Evolutionary conservation across 306 rosid genomes (phyloP).

Genomic region (Lotus japonicus): DNA sequence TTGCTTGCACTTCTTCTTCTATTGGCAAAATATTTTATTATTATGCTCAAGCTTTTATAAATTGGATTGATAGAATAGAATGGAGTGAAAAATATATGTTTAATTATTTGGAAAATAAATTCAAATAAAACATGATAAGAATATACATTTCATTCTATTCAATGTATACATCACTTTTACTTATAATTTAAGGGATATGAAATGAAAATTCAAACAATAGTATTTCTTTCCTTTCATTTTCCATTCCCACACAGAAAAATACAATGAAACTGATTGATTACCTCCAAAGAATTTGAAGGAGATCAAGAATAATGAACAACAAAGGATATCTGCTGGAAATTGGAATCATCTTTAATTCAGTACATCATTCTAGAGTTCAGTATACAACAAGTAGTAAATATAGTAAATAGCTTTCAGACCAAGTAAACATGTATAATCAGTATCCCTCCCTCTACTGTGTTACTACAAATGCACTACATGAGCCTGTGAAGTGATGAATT

Average conservation of each 20-base stretch:
- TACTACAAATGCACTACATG: slow-evolving; percentile 85
- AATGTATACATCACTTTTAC: no score
- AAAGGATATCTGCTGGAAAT: not conserved
- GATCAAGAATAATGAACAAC: not conserved
- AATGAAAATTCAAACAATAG: no score
- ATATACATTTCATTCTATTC: no score
- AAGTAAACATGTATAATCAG: not conserved
- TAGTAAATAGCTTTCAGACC: not conserved
- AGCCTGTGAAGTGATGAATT: slow-evolving; percentile 68
- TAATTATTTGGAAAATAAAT: no score
- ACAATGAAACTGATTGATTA: not conserved
- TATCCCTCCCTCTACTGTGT: slow-evolving; percentile 29
- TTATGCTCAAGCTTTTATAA: no score
- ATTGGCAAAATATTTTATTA: no score
- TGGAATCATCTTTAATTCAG: slow-evolving; percentile 12
- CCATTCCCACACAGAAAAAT: not conserved
- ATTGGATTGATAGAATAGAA: no score
- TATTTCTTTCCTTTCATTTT: no score
- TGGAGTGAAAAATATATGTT: no score
- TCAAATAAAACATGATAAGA: no score
- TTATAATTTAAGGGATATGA: no score
- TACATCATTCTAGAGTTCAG: not conserved
- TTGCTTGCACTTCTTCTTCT: not conserved
- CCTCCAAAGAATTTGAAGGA: not conserved
- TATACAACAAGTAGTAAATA: not conserved